Conservation (phyloP, 2,329 filamentous ascomycete species). For the Curvularia hawaiiensis region DNA sequence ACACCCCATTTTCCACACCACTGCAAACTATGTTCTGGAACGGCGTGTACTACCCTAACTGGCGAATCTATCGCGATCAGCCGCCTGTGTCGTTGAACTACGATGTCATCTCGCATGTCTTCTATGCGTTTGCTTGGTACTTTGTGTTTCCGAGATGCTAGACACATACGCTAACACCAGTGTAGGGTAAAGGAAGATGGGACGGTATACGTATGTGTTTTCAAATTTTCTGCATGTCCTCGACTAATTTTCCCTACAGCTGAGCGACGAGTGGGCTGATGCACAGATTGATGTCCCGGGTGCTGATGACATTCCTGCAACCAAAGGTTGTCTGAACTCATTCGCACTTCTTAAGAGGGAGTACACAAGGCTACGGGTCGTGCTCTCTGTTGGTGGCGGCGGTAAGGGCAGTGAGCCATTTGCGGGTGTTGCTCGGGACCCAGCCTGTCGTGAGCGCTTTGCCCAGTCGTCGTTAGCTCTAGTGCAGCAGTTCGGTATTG, state of each 20-base stretch:
- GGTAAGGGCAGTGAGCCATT: slow-evolving; percentile 69
- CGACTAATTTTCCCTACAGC: slow-evolving; percentile 53
- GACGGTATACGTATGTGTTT: slow-evolving; percentile 71
- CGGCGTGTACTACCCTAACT: slow-evolving; percentile 85
- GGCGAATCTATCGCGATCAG: slow-evolving; percentile 72
- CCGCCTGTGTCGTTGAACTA: slow-evolving; percentile 76
- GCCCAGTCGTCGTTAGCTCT: slow-evolving; percentile 69
- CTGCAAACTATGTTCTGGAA: slow-evolving; percentile 59
- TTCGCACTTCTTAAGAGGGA: slow-evolving; percentile 74
- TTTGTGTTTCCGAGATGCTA: slow-evolving; percentile 19
- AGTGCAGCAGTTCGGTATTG: slow-evolving; percentile 72
- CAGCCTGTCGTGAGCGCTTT: slow-evolving; percentile 69
- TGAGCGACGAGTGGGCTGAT: slow-evolving; percentile 82
- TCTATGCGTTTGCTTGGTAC: slow-evolving; percentile 78
- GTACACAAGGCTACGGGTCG: slow-evolving; percentile 73
- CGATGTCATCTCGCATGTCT: slow-evolving; percentile 78
- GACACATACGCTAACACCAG: slow-evolving; percentile 24
- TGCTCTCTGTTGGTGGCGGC: slow-evolving; percentile 79
- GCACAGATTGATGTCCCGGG: slow-evolving; percentile 73
- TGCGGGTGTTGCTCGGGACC: slow-evolving; percentile 67
- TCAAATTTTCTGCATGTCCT: slow-evolving; percentile 24
- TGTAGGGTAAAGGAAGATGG: slow-evolving; percentile 71
- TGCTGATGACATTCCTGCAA: slow-evolving; percentile 39
- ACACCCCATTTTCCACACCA: slow-evolving; percentile 36
- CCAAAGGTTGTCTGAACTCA: slow-evolving; percentile 66